A percentile compares a stretch with the other conserved stretches of the same genome.
phyloP scores from a whole-genome alignment of 257 asterid genomes.

The Solanum appendiculatum region DNA sequence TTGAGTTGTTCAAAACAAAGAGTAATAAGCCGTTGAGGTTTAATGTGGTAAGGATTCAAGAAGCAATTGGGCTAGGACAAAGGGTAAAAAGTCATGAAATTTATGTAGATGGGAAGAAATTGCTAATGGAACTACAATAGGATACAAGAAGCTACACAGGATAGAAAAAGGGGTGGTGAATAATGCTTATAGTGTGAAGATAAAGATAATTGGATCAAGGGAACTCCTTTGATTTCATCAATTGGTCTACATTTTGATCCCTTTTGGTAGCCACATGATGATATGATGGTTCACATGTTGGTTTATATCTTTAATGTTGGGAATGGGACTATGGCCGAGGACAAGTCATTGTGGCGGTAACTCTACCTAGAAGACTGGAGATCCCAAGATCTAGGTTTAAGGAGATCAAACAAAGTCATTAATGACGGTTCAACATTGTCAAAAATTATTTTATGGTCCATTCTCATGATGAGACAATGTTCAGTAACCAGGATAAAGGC shows the following conservation, averaged over 20 bases:
- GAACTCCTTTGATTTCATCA: constrained; percentile 70
- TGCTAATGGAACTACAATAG: constrained; percentile 65
- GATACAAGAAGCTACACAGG: constrained; percentile 83
- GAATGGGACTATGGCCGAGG: too few relatives aligned
- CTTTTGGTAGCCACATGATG: constrained; percentile 41
- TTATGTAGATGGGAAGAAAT: constrained; percentile 44
- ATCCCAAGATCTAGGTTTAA: too few relatives aligned
- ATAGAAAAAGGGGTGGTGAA: constrained; percentile 39
- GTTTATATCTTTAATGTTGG: too few relatives aligned
- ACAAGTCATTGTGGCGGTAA: too few relatives aligned
- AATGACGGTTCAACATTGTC: too few relatives aligned
- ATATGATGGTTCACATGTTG: too few relatives aligned
- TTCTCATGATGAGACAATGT: too few relatives aligned
- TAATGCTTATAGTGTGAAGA: constrained; percentile 34
- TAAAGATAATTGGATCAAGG: constrained; percentile 53
- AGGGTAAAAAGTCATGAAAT: constrained; percentile 49
- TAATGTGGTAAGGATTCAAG: constrained; percentile 82
- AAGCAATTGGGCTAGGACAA: constrained; percentile 87
- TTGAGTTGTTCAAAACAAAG: constrained; percentile 38
- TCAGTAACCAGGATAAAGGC: too few relatives aligned
- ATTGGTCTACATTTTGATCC: constrained; percentile 85
- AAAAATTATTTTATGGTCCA: too few relatives aligned
- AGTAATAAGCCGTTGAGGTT: constrained; percentile 31
- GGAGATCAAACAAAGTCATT: too few relatives aligned
- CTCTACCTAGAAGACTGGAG: too few relatives aligned